phyloP scores from a whole-genome alignment of 1,284 basidiomycete genomes.

The Testicularia cyperi region DNA sequence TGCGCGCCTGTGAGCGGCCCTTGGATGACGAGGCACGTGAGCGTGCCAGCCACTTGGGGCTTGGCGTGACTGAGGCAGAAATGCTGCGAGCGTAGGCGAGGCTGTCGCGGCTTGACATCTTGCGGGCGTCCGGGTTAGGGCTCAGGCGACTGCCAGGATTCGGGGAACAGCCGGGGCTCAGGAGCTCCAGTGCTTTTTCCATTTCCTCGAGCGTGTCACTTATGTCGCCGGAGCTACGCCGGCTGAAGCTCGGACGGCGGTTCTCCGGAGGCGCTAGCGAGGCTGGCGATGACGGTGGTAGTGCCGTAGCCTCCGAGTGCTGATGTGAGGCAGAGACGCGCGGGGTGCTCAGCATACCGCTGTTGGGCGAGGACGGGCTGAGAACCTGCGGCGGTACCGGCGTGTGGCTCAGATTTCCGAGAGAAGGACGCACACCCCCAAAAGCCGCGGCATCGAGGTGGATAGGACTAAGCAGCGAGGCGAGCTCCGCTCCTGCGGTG shows the following conservation, averaged over 20 bases:
- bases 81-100: constrained; percentile 40
- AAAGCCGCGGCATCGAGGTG: constrained; percentile 35
- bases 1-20: constrained; percentile 8
- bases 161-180: constrained; percentile 38
- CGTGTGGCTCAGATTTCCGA: constrained; percentile 19
- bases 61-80: constrained; percentile 46
- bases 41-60: constrained; percentile 44
- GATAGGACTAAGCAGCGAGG: constrained; percentile 45
- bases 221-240: constrained; percentile 32
- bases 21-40: constrained; percentile 15
- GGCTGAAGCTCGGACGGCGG: constrained; percentile 16
- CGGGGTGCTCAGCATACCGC: constrained; percentile 10
- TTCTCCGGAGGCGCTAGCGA: constrained; percentile 16
- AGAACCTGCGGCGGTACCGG: constrained; percentile 15
- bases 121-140: constrained; percentile 10
- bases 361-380: constrained; percentile 4
- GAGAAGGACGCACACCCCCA: constrained; percentile 18
- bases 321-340: constrained; percentile 1
- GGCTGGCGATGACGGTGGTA: constrained; percentile 11
- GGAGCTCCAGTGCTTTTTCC: constrained; percentile 43
- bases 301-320: constrained; percentile 8
- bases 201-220: constrained; percentile 43
- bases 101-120: constrained; percentile 42
- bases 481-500: background rate
- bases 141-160: constrained; percentile 15